A percentile compares a stretch with the other conserved stretches of the same genome.
Evolutionary conservation across 225 moss, liverwort and hornwort genomes (phyloP).

Genomic region (Straminergon stramineum): DNA sequence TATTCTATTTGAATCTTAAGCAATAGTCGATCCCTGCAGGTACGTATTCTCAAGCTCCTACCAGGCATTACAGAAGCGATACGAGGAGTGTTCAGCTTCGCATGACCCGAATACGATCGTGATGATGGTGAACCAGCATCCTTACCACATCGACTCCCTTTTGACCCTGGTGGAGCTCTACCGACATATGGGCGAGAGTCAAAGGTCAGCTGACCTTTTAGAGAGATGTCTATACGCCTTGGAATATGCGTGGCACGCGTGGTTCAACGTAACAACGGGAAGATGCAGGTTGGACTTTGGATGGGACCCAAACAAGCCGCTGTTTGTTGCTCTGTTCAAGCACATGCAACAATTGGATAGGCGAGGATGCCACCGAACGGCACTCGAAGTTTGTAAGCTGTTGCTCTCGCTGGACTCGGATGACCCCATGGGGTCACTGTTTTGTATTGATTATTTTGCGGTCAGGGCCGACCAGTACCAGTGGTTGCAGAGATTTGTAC

Average conservation of each 20-base stretch:
- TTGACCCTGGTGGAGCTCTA: slow-evolving; percentile 69
- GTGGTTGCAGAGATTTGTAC: slow-evolving; percentile 71
- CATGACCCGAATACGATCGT: slow-evolving; percentile 73
- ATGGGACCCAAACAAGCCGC: slow-evolving; percentile 59
- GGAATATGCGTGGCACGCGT: slow-evolving; percentile 95
- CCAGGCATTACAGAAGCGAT: slow-evolving; percentile 65
- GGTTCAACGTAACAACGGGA: slow-evolving; percentile 63
- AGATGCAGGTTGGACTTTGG: slow-evolving; percentile 70
- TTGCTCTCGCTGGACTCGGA: slow-evolving; percentile 76
- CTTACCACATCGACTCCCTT: slow-evolving; percentile 87
- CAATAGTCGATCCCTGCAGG: slow-evolving; percentile 18
- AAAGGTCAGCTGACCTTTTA: slow-evolving; percentile 55
- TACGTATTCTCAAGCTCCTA: slow-evolving; percentile 70
- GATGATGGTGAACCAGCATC: slow-evolving; percentile 66
- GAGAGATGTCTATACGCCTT: slow-evolving; percentile 80
- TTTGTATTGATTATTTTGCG: slow-evolving; percentile 85
- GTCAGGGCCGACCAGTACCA: slow-evolving; percentile 78
- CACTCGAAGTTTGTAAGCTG: slow-evolving; percentile 91
- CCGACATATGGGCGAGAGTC: slow-evolving; percentile 85
- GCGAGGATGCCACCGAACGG: slow-evolving; percentile 91
- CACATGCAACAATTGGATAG: slow-evolving; percentile 88
- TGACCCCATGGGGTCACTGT: slow-evolving; percentile 79
- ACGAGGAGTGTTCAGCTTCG: slow-evolving; percentile 63
- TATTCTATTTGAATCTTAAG: neutral
- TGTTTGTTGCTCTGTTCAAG: slow-evolving; percentile 70